Base-by-base conservation (phyloP, 2,329 filamentous ascomycete species). In the Coniella lustricola region DNA sequence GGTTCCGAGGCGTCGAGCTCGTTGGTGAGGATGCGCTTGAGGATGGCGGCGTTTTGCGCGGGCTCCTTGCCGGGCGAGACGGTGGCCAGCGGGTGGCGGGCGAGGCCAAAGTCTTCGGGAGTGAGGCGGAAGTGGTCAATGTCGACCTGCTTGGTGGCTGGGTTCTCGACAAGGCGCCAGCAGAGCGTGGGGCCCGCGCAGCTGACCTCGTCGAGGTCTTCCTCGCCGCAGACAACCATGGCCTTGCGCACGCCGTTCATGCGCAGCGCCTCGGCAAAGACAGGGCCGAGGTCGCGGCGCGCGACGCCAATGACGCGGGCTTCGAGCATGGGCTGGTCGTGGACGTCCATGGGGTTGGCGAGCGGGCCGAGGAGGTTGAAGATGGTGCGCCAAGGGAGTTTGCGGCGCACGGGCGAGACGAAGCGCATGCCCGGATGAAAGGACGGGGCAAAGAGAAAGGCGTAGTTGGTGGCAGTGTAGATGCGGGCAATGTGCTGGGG, bases 351-450 rank as follows among this genome's bases (percentile, higher is more conserved):
- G 0, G 93, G 93, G 66, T 97, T 97, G 39, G 90, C 86, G 22
- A 98, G 74, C 0, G 93, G 93, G 0, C 93, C 93, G 43, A 98
- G 78, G 14, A 98, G 80, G 68, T 98, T 98, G 81, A 98, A 98
- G 57, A 98, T 91, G 2, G 93, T 98, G 59, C 93, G 82, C 76
- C 93, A 91, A 50, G 91, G 91, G 18, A 98, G 79, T 64, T 94
- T 86, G 62, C 82, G 87, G 54, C 93, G 85, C 55, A 96, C 84
- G 2, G 85, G 81, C 4, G 90, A 89, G 34, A 93, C 90, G 65
- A 90, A 84, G 64, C 82, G 84, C 85, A 97, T 96, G 41, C 90
- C 91, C 0, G 90, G 89, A 69, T 98, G 93, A 75, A 96, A 98
- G 57, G 93, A 87, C 34, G 93, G 91, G 0, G 93, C 93, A 63